phyloP scores from a whole-genome alignment of 768 basidiomycete species.

The Auricularia heimuer region DNA sequence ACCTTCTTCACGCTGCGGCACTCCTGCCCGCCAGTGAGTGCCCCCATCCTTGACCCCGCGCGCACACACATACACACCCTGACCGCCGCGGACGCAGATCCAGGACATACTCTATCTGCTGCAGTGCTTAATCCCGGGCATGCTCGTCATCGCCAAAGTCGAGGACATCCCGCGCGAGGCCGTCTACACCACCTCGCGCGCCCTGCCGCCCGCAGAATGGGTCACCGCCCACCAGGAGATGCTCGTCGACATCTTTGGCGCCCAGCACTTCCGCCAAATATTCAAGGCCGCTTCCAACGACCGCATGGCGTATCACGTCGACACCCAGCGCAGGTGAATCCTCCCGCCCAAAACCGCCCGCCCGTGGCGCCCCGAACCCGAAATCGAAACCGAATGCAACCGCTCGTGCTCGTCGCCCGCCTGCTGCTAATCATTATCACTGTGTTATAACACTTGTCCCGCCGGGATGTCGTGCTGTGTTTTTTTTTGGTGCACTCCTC shows the following conservation, averaged over 20 bases:
- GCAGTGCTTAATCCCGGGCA: constrained; percentile 63
- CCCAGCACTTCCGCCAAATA: constrained; percentile 57
- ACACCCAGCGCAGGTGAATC: neutral
- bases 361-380: neutral
- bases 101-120: constrained; percentile 53
- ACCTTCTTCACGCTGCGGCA: neutral
- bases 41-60: neutral
- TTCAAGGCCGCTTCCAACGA: constrained; percentile 66
- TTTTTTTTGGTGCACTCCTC: neutral
- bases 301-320: constrained; percentile 37
- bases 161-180: constrained; percentile 59
- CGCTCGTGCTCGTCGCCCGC: neutral
- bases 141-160: constrained; percentile 59
- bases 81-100: neutral
- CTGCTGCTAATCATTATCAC: neutral
- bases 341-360: neutral
- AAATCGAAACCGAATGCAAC: no score
- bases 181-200: constrained; percentile 64
- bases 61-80: neutral
- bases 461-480: neutral
- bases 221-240: constrained; percentile 56
- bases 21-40: neutral
- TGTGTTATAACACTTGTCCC: neutral
- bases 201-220: constrained; percentile 70
- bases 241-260: constrained; percentile 67